Conservation (phyloP, 805 yeast species). For the Wickerhamiella spandovensis region DNA sequence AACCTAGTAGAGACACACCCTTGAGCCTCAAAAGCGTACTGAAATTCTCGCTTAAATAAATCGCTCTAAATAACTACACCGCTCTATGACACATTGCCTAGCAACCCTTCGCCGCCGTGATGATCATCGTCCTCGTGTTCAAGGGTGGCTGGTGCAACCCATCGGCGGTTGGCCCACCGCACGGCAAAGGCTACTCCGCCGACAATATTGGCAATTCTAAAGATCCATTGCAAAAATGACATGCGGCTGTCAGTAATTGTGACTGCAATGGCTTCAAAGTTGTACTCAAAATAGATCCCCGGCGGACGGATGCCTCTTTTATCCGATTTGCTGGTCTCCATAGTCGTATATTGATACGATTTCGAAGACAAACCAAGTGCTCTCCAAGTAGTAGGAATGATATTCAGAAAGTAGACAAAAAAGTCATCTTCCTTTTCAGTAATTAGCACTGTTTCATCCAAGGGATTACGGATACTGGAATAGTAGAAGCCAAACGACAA, state of each 20-base stretch:
- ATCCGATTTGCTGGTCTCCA: not conserved
- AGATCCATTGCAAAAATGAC: slow-evolving; percentile 63
- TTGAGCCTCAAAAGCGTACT: too few relatives aligned
- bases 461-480: slow-evolving; percentile 77
- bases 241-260: slow-evolving; percentile 57
- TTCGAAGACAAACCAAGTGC: slow-evolving; percentile 54
- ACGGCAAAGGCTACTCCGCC: slow-evolving; percentile 45
- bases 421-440: slow-evolving; percentile 31
- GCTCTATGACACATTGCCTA: not conserved
- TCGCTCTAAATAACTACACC: too few relatives aligned
- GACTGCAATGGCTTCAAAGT: slow-evolving; percentile 76
- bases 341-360: slow-evolving; percentile 70
- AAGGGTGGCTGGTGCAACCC: not conserved
- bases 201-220: slow-evolving; percentile 63
- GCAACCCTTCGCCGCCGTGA: not conserved
- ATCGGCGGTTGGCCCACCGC: not conserved
- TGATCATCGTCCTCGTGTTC: not conserved
- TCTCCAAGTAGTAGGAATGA: slow-evolving; percentile 67
- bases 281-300: slow-evolving; percentile 72
- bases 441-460: slow-evolving; percentile 57
- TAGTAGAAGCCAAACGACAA: slow-evolving; percentile 83
- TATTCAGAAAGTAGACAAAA: slow-evolving; percentile 58
- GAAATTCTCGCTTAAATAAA: too few relatives aligned
- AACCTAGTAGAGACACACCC: too few relatives aligned
- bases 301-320: slow-evolving; percentile 31